Conservation (phyloP, 1,139 yeast genomes). For the Oligophagozyma castellii region DNA sequence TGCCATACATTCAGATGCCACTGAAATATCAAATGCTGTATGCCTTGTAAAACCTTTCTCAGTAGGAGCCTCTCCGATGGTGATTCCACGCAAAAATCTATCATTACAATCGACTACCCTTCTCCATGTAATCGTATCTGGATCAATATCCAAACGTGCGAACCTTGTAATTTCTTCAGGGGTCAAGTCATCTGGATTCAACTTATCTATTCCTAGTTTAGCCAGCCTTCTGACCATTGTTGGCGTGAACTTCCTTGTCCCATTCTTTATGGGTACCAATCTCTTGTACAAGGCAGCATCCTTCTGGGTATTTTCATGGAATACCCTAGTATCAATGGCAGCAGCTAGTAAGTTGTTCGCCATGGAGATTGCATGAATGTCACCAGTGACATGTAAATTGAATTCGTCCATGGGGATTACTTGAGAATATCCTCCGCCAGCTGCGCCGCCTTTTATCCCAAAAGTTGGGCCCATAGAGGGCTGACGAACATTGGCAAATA, state of each 20-base stretch:
- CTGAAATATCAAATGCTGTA: constrained; percentile 72
- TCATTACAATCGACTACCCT: constrained; percentile 76
- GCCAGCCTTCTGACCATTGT: constrained; percentile 52
- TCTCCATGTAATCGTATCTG: constrained; percentile 58
- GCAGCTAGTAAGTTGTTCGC: constrained; percentile 73
- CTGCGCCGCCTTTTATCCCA: constrained; percentile 84
- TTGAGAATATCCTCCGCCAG: constrained; percentile 79
- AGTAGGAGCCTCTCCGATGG: constrained; percentile 65
- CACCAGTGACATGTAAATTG: constrained; percentile 77
- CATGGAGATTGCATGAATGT: constrained; percentile 69
- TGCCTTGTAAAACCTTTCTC: constrained; percentile 63
- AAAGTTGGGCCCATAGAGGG: constrained; percentile 85
- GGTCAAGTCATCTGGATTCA: constrained; percentile 55
- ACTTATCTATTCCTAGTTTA: constrained; percentile 50
- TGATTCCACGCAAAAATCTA: constrained; percentile 59
- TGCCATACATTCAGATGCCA: constrained; percentile 75
- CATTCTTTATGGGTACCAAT: constrained; percentile 58
- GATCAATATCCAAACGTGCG: constrained; percentile 58
- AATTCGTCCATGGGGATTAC: constrained; percentile 84
- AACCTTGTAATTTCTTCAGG: constrained; percentile 49
- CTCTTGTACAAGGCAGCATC: constrained; percentile 53
- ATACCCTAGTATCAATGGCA: constrained; percentile 73
- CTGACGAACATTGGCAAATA: constrained; percentile 71
- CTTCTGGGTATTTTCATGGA: constrained; percentile 63
- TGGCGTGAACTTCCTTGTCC: constrained; percentile 48